Conservation (phyloP, 352 stramenopile species). For the Phytophthora europaea region DNA sequence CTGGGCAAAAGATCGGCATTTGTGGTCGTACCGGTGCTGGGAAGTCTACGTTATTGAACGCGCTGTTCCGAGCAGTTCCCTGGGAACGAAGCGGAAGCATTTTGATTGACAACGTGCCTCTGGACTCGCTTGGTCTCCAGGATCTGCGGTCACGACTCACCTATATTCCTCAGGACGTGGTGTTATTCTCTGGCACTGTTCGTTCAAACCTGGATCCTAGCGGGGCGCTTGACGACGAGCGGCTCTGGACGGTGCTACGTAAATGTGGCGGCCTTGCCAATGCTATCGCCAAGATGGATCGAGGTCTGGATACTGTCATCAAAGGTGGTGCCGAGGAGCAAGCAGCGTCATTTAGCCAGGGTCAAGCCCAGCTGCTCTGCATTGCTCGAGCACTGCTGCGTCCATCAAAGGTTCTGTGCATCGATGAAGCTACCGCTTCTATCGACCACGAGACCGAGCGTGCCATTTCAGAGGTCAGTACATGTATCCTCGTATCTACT, state of each 20-base stretch:
- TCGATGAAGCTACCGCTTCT: slow-evolving; percentile 92
- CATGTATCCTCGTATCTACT: not conserved
- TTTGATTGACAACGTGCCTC: slow-evolving; percentile 77
- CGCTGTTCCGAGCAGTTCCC: slow-evolving; percentile 78
- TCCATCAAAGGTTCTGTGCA: slow-evolving; percentile 94
- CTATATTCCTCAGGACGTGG: slow-evolving; percentile 87
- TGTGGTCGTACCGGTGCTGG: slow-evolving; percentile 91
- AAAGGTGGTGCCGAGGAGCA: slow-evolving; percentile 49
- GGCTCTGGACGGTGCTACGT: slow-evolving; percentile 66
- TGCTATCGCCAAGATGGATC: slow-evolving; percentile 50
- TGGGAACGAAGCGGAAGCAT: slow-evolving; percentile 66
- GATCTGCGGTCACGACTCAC: slow-evolving; percentile 77
- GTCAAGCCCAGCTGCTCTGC: slow-evolving; percentile 81
- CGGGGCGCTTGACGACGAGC: slow-evolving; percentile 46
- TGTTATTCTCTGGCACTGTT: slow-evolving; percentile 87
- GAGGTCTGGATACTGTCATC: slow-evolving; percentile 63
- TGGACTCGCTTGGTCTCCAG: slow-evolving; percentile 66
- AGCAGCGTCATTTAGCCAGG: slow-evolving; percentile 68
- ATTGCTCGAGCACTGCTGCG: slow-evolving; percentile 86
- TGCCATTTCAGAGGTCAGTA: slow-evolving; percentile 73
- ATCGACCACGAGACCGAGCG: slow-evolving; percentile 93
- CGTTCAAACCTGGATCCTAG: slow-evolving; percentile 89
- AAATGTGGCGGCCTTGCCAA: slow-evolving; percentile 59
- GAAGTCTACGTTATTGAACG: slow-evolving; percentile 91
- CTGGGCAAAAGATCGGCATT: slow-evolving; percentile 81